Evolutionary conservation across 768 basidiomycete species (phyloP), one percentile per base, ranked within the genome.

Genomic region (Pleurotus pulmonarius): DNA sequence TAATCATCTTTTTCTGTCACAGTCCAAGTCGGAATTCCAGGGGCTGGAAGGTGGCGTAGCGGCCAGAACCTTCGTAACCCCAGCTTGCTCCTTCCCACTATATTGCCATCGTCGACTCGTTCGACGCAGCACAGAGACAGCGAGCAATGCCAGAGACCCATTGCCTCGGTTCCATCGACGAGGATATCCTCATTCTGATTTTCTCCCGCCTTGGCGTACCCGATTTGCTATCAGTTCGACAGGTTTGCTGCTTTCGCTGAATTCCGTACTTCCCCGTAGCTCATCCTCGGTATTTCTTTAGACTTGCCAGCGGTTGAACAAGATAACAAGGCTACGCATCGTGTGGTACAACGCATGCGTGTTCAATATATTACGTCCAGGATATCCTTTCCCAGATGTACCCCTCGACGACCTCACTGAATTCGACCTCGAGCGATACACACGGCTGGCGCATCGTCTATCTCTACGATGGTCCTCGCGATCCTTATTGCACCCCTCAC

Each of bases 321-420:
- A 61, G 8, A 57, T 85, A n/a, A 79, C 82, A 1, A 67, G 64
- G 5, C 70, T 80, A 22, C 80, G 77, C 46, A 74, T 79, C 56
- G 76, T 87, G 11, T 88, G 87, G 87, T 74, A 72, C 13, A 77
- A 77, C 44, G 79, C 77, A 15, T 81, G 77, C 61, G 62, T 60
- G 15, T 65, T 56, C 46, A 73, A 80, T 45, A 73, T 87, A 48
- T 64, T 83, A 2, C 56, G 61, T 5, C 67, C 66, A 20, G 77
- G 78, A 0, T 79, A 77, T 55, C 85, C 87, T 0, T 87, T 85
- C 58, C 75, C 80, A 0, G 41, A 65, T 5, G 57, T 62, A 16
- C 57, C 70, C 3, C 54, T 81, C n/a, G 65, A 68, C 8, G 62
- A 65, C 1, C 66, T 82, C 49, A 64, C 75, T 4, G 66, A 70